Conservation (phyloP, 306 rosid genomes). For the Gynostemma pentaphyllum region DNA sequence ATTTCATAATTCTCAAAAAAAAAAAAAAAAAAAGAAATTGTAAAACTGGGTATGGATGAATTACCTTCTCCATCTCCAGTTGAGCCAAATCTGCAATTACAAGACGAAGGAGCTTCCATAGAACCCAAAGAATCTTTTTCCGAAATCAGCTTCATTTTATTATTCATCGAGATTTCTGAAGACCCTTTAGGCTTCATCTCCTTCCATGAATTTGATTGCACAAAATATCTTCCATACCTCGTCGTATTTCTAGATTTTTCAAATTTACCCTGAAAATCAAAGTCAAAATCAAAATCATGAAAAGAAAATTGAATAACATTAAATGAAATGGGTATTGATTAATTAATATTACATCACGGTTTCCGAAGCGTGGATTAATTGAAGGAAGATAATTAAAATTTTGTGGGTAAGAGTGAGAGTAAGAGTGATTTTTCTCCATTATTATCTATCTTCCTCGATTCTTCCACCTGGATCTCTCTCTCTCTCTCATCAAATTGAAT, state of each 20-base stretch:
- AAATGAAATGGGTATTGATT: too few species aligned
- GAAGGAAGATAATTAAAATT: background rate
- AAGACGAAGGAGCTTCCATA: background rate
- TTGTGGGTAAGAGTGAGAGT: background rate
- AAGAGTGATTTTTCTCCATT: background rate
- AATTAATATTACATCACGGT: too few species aligned
- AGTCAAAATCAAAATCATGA: background rate
- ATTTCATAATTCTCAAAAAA: background rate
- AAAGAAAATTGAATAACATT: background rate
- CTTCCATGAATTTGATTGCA: constrained; percentile 10
- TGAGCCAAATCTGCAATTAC: constrained; percentile 1
- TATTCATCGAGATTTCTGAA: background rate
- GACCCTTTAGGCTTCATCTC: background rate
- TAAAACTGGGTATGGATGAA: background rate
- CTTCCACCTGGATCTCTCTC: background rate
- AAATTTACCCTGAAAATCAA: constrained; percentile 16
- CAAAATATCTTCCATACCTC: constrained; percentile 3
- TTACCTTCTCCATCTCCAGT: constrained; percentile 22
- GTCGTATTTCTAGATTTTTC: constrained; percentile 5
- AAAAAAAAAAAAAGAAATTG: background rate
- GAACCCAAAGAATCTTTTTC: constrained; percentile 9
- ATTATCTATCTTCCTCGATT: background rate
- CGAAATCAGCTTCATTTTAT: constrained; percentile 6
- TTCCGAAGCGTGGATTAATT: background rate
- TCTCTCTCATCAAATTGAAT: background rate